Evolutionary conservation across 1,284 basidiomycete genomes (phyloP), one percentile per base, ranked within the genome.

Genomic region (Trichosporon sp.): DNA sequence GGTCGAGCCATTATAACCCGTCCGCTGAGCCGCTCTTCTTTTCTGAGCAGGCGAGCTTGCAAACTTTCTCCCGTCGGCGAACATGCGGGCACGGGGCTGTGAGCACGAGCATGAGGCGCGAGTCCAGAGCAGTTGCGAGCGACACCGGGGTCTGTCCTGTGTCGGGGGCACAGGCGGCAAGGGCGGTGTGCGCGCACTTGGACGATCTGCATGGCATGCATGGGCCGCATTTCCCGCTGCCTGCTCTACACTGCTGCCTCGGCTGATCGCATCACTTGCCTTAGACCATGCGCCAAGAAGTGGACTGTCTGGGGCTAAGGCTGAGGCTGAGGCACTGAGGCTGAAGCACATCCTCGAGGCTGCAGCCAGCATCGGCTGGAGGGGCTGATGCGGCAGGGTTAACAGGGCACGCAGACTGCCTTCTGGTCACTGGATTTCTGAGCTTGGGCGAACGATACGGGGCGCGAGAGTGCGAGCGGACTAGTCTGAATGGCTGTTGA

Each of bases 241-340:
- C 1, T 54, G 19, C 51, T 21, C 51, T 21, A 4, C 19, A 19
- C 51, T 6, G 38, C 10, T 16, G 51, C 51, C 51, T 54, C 51
- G 51, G 19, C 51, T 21, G 51, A 54, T 54, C 19, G 51, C 51
- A 54, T 54, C 51, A 8, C 51, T 54, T 19, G 19, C 51, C 51
- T 2, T 54, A 54, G 51, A 54, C 51, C 8, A 54, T 46, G 43
- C 51, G 51, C 51, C 51, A 21, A 54, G 51, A 19, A 16, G 48
- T 7, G 48, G 48, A 6, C 16, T 19, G 19, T 2, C 35, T 37
- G 46, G 46, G n/a, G 51, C 51, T 8, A 6, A 51, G 48, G 48
- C 48, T 54, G 51, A 12, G 51, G 51, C 51, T 54, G 51, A 54
- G 51, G 51, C 51, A 54, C 51, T 54, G 51, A 19, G 51, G 51